A percentile compares a stretch with the other conserved stretches of the same genome.
Conservation (phyloP, 768 basidiomycete genomes). For the Galerina marginata region DNA sequence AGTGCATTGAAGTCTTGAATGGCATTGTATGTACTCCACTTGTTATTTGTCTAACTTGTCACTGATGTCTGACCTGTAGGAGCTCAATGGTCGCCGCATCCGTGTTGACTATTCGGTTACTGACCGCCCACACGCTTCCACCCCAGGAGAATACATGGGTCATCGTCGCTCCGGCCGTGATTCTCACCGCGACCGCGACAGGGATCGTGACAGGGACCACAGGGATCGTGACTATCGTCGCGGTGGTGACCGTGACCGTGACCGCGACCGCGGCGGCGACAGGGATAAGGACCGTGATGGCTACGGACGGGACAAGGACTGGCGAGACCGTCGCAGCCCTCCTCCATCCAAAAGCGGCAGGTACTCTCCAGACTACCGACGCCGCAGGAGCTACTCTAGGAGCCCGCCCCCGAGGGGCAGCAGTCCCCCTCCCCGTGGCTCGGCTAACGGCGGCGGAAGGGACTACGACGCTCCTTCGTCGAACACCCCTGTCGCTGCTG, state of each 20-base stretch:
- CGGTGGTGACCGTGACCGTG: conserved; percentile 51
- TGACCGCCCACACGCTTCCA: conserved; percentile 91
- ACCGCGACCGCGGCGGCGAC: conserved; percentile 59
- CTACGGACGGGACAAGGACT: conserved; percentile 77
- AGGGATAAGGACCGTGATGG: conserved; percentile 62
- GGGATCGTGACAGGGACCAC: conserved; percentile 42
- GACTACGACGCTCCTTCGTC: conserved; percentile 40
- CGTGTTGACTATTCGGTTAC: conserved; percentile 98
- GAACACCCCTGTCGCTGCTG: conserved; percentile 41
- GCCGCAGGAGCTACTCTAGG: conserved; percentile 77
- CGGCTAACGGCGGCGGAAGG: conserved; percentile 35
- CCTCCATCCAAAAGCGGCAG: conserved; percentile 64
- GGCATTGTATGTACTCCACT: conserved; percentile 70
- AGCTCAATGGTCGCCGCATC: conserved; percentile 93
- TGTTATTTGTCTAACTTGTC: background rate
- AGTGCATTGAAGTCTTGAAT: conserved; percentile 90
- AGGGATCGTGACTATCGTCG: conserved; percentile 43
- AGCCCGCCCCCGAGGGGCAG: conserved; percentile 82
- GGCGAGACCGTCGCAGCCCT: conserved; percentile 83
- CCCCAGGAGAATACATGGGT: conserved; percentile 98
- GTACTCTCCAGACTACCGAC: conserved; percentile 80
- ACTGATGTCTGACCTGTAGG: conserved; percentile 50
- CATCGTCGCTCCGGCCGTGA: conserved; percentile 66
- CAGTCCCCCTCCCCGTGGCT: conserved; percentile 44
- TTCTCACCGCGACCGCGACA: conserved; percentile 39